phyloP scores from a whole-genome alignment of 768 basidiomycete genomes.

The Termitomyces sp. region DNA sequence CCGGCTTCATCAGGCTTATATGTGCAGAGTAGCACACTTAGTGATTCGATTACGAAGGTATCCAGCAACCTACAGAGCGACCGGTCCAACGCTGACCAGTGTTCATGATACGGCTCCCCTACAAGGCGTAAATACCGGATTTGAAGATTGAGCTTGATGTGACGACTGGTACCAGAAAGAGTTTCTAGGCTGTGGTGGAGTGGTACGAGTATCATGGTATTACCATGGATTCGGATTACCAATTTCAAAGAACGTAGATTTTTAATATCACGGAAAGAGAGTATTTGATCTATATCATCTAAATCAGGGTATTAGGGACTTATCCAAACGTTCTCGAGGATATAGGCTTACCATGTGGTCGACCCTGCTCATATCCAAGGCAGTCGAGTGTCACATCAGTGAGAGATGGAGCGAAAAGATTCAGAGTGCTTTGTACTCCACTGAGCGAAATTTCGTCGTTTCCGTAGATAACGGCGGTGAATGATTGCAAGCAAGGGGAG shows the following conservation, averaged over 20 bases:
- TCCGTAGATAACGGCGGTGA: not conserved
- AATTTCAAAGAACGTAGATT: not conserved
- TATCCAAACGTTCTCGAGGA: not conserved
- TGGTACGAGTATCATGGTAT: not conserved
- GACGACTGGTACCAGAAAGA: not conserved
- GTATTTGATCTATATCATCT: not conserved
- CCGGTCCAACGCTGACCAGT: not conserved
- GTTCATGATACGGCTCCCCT: not conserved
- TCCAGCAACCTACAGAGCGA: conserved; percentile 1
- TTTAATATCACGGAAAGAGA: not conserved
- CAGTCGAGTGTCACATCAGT: not conserved
- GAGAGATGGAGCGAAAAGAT: not conserved
- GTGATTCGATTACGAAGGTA: not conserved
- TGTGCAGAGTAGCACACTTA: not conserved
- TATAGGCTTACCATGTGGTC: not conserved
- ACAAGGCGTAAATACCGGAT: not conserved
- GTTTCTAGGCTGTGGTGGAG: not conserved
- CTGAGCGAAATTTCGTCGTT: not conserved
- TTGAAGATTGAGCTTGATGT: not conserved
- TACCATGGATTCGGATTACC: not conserved
- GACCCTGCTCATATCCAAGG: not conserved
- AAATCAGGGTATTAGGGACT: not conserved
- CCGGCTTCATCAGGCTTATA: not conserved
- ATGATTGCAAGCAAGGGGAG: not conserved
- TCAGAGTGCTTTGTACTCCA: not conserved